Evolutionary conservation across 352 stramenopile species (phyloP).

Genomic region (Globisporangium okanoganense): DNA sequence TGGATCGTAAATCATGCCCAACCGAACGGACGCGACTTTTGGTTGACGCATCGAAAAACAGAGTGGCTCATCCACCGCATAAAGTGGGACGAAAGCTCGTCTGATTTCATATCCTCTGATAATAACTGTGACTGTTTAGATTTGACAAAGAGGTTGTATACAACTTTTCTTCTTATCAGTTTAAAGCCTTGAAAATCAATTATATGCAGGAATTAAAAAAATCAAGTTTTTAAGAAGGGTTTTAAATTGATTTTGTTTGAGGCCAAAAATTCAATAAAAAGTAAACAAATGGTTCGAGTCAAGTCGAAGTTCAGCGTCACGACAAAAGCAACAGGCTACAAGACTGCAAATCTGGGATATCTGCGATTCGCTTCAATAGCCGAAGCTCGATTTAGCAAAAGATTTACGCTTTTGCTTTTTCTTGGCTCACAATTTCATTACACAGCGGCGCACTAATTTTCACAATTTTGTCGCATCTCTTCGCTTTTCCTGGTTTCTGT

Average conservation of each 20-base stretch:
- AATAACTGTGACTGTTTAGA: neutral
- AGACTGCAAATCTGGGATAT: too few relatives aligned
- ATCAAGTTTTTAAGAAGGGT: too few relatives aligned
- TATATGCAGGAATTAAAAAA: neutral
- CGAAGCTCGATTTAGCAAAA: too few relatives aligned
- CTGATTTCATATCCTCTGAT: neutral
- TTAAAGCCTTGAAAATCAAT: neutral
- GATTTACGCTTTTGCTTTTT: too few relatives aligned
- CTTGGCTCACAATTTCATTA: too few relatives aligned
- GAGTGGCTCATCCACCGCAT: neutral
- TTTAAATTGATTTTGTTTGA: too few relatives aligned
- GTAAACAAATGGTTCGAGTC: too few relatives aligned
- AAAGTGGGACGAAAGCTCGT: neutral
- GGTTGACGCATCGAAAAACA: neutral
- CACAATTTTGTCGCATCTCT: neutral
- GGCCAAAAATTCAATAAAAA: too few relatives aligned
- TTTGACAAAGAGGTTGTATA: neutral
- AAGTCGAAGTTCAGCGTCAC: too few relatives aligned
- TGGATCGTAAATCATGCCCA: neutral
- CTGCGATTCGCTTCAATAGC: too few relatives aligned
- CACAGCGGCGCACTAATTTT: neutral
- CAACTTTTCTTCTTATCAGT: too few relatives aligned
- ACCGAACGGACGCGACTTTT: neutral
- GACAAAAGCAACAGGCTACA: too few relatives aligned
- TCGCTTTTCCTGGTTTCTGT: neutral